A percentile compares a stretch with the other conserved stretches of the same genome.
Conservation (phyloP, 345 rosid species). For the Luvunga scandens region DNA sequence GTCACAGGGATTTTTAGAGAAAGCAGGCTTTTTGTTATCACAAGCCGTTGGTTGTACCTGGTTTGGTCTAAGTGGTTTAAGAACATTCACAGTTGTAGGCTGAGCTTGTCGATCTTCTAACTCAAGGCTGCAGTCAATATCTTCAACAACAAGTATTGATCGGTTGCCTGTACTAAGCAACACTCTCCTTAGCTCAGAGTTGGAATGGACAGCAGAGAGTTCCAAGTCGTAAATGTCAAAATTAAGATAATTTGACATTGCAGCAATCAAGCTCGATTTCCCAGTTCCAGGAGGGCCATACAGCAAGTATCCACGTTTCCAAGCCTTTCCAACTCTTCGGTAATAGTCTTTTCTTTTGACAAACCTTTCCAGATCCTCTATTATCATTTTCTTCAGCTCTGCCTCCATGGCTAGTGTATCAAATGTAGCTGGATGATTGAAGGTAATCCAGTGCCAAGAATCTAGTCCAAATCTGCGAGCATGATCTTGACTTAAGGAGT, state of each 20-base stretch:
- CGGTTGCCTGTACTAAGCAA: background rate
- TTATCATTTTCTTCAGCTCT: background rate
- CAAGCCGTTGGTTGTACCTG: background rate
- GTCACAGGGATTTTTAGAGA: background rate
- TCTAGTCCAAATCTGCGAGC: background rate
- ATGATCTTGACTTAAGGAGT: background rate
- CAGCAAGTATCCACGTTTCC: conserved; percentile 26
- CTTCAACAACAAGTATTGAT: background rate
- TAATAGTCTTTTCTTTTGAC: background rate
- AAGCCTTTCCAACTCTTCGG: conserved; percentile 22
- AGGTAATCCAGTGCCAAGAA: background rate
- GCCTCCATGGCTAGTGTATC: background rate
- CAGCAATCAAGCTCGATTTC: conserved; percentile 27
- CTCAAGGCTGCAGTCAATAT: background rate
- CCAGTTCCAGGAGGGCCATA: conserved; percentile 25
- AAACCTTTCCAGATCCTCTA: background rate
- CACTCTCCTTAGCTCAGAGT: background rate
- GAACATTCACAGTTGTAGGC: background rate
- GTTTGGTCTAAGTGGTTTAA: background rate
- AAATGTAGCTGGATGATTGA: background rate
- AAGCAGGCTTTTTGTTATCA: background rate
- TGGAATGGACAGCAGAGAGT: background rate
- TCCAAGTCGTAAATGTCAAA: conserved; percentile 1
- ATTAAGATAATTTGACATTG: conserved; percentile 22
- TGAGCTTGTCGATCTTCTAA: background rate